A percentile compares a stretch with the other conserved stretches of the same genome.
These are phyloP conservation scores for Nevesoporus exiguus DNA, from an alignment of 768 basidiomycete species.

Conservation along the genomic window DNA sequence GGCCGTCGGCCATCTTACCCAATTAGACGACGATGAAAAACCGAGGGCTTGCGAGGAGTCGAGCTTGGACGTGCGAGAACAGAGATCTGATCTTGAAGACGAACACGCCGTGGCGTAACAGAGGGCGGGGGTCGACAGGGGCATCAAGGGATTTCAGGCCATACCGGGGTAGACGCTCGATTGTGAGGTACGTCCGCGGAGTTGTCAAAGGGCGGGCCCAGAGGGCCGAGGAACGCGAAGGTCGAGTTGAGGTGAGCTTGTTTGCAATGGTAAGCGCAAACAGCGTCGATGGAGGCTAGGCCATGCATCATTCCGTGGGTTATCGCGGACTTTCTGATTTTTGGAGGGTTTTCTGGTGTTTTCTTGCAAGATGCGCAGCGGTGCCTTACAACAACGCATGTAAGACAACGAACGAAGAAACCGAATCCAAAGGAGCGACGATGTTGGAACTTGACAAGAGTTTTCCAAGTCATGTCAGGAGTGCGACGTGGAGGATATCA, in stretches of 20 bases:
- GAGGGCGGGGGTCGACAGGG: not conserved
- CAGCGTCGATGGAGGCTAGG: not conserved
- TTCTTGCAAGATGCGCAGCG: not conserved
- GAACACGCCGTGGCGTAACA: not conserved
- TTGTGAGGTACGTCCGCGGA: constrained; percentile 1
- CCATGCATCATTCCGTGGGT: not conserved
- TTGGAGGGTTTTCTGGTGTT: not conserved
- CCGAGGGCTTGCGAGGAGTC: not conserved
- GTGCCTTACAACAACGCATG: too few species aligned
- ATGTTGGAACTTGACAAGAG: not conserved
- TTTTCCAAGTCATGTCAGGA: not conserved
- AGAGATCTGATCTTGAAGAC: not conserved
- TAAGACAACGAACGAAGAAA: not conserved
- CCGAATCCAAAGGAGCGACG: not conserved
- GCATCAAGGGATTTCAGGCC: constrained; percentile 7
- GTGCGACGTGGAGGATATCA: not conserved
- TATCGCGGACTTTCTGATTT: constrained; percentile 4
- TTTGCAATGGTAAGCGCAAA: not conserved
- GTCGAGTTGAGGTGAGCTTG: not conserved
- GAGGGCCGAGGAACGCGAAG: not conserved
- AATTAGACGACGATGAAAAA: not conserved
- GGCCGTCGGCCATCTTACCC: not conserved
- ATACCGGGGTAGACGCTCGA: constrained; percentile 4
- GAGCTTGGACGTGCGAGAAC: not conserved
- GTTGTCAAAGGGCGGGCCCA: not conserved